phyloP scores from a whole-genome alignment of 345 rosid species.

The Salix dunnii region DNA sequence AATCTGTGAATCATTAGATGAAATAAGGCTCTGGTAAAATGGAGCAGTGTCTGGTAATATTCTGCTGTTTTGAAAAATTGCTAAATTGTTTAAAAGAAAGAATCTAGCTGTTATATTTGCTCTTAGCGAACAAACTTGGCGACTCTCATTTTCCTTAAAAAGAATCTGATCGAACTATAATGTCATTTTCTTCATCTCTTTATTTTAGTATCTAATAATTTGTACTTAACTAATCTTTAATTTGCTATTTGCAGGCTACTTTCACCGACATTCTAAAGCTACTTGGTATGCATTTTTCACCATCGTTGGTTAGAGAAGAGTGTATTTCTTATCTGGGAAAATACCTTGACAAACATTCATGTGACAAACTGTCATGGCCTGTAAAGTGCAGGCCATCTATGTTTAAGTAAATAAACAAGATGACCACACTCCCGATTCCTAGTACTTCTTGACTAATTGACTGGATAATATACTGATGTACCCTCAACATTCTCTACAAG shows the following conservation, averaged over 20 bases:
- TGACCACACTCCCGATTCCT: background rate
- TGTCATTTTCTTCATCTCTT: background rate
- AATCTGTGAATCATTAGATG: background rate
- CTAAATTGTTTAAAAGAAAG: background rate
- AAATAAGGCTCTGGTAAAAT: background rate
- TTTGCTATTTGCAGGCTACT: conserved; percentile 71
- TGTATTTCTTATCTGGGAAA: background rate
- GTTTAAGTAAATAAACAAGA: background rate
- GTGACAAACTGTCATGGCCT: background rate
- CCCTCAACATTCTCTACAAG: background rate
- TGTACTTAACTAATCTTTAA: conserved; percentile 3
- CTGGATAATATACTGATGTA: background rate
- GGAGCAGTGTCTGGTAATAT: background rate
- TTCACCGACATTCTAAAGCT: conserved; percentile 79
- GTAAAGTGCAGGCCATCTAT: background rate
- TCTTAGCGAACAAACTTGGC: background rate
- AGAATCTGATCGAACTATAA: background rate
- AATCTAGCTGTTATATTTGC: background rate
- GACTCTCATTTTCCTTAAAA: background rate
- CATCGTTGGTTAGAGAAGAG: background rate
- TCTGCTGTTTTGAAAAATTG: background rate
- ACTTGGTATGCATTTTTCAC: conserved; percentile 57
- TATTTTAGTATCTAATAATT: background rate
- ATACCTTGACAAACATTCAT: background rate
- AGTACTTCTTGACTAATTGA: background rate